phyloP scores from a whole-genome alignment of 176 grass and related monocot species.

The Phragmites australis region DNA sequence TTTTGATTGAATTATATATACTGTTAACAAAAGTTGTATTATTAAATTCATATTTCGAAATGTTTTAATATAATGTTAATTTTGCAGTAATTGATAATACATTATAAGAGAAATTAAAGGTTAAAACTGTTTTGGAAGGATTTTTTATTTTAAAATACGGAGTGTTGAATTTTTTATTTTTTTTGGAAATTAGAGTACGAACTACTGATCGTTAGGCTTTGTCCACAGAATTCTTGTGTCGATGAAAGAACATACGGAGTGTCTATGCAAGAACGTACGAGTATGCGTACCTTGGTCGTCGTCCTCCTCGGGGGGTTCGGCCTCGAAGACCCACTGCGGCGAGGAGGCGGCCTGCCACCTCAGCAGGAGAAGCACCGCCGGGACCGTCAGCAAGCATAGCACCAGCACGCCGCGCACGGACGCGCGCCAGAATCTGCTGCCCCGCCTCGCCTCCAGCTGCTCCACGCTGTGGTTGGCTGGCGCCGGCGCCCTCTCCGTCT shows the following conservation, averaged over 20 bases:
- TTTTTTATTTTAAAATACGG: no score
- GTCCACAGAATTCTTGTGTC: neutral
- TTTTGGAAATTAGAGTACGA: no score
- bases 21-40: no score
- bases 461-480: neutral
- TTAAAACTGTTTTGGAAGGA: no score
- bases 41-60: no score
- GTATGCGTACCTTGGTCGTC: constrained; percentile 31
- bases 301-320: constrained; percentile 25
- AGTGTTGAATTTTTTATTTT: no score
- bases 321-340: constrained; percentile 42
- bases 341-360: constrained; percentile 28
- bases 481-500: constrained; percentile 18
- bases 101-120: no score
- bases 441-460: constrained; percentile 39
- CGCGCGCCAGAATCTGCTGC: constrained; percentile 34
- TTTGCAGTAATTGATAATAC: no score
- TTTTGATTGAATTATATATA: no score
- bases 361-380: constrained; percentile 33
- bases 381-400: constrained; percentile 41
- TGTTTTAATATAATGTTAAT: no score
- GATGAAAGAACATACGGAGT: neutral
- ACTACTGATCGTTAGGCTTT: neutral
- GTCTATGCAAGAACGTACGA: neutral
- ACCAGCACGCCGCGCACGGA: constrained; percentile 41